A percentile compares a stretch with the other conserved stretches of the same genome.
Conservation (phyloP, 176 grass and related monocot species). For the Phoenix dactylifera region DNA sequence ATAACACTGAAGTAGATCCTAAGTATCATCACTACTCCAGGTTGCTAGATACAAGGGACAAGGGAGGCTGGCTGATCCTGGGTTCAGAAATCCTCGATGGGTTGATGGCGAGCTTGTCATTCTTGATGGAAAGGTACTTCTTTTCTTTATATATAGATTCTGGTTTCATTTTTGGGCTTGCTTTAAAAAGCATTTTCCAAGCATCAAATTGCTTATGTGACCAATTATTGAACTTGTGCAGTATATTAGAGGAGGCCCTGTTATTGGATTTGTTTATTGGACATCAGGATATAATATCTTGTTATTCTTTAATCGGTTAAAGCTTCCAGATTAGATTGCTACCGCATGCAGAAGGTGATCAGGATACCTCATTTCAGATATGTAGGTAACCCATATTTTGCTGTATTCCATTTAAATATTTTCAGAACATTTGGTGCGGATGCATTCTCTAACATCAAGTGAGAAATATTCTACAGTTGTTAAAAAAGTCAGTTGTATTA, state of each 20-base stretch:
- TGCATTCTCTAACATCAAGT: no score
- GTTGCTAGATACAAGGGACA: slow-evolving; percentile 85
- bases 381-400: no score
- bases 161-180: slow-evolving; percentile 25
- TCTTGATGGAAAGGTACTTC: slow-evolving; percentile 80
- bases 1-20: neutral
- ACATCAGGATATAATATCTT: slow-evolving; percentile 69
- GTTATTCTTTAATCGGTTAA: slow-evolving; percentile 78
- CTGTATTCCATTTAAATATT: no score
- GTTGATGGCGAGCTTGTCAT: slow-evolving; percentile 90
- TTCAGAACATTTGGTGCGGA: no score
- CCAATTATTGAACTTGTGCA: slow-evolving; percentile 33
- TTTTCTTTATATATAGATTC: slow-evolving; percentile 20
- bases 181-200: no score
- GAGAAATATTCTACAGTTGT: no score
- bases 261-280: slow-evolving; percentile 93
- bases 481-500: no score
- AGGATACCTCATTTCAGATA: no score
- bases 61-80: slow-evolving; percentile 67
- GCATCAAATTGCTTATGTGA: no score
- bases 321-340: slow-evolving; percentile 46
- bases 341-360: no score
- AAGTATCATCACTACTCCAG: slow-evolving; percentile 27
- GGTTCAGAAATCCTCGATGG: slow-evolving; percentile 63
- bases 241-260: slow-evolving; percentile 83